Evolutionary conservation across 805 yeast genomes (phyloP), one percentile per base, ranked within the genome.

Genomic region (Cyberlindnera amylophila): DNA sequence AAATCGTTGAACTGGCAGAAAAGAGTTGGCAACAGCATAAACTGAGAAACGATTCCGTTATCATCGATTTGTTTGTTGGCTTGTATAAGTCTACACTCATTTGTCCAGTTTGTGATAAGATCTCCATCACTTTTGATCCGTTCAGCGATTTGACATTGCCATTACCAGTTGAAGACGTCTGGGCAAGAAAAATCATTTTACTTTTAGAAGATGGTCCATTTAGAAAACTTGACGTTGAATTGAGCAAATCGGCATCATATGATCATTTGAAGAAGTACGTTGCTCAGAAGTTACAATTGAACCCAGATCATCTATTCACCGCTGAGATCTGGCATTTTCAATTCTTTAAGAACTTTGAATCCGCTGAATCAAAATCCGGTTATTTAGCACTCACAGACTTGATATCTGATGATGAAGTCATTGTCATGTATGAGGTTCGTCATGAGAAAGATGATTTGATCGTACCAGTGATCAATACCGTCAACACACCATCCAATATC

Each of bases 91-190:
- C 96, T 2, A 89, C 96, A 0, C 69, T 93, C 41, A 73, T 83
- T 11, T 91, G 99, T 58, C 98, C 98, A 0, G 80, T 66, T 8
- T 93, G 99, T 63, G 59, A 72, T 15, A 82, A 82, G 52, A 75
- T 86, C 7, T 83, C 95, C 21, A 74, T 91, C 19, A 90, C 97
- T 0, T 93, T 90, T 65, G 99, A 91, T 61, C 98, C 99, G 0
- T 91, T 80, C 58, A 87, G 81, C 64, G 96, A 89, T 57, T 66
- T 91, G 50, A 89, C 99, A 0, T 66, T 91, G 34, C 98, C 98
- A 0, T 68, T 91, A 18, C 98, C 98, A 0, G 77, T 82, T 2
- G 76, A 77, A 36, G 76, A 80, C 38, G 69, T 74, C 36, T 90
- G 97, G 96, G 64, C 68, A 26, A 82, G 80, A 32, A 72, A 72